Evolutionary conservation across 2,329 filamentous ascomycete species (phyloP).

Genomic region (Westerdykella sp.): DNA sequence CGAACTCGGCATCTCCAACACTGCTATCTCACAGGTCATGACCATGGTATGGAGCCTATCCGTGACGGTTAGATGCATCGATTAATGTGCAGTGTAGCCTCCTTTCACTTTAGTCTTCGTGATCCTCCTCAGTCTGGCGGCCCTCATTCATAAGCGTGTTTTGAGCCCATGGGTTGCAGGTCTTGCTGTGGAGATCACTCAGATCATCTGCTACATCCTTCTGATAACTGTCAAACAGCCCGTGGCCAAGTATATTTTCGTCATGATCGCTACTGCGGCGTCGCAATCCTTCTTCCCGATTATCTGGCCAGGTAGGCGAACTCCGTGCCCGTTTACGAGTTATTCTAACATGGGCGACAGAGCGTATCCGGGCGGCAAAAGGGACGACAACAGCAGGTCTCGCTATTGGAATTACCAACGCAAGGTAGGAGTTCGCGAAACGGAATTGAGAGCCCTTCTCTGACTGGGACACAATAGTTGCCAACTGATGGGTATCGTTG

Average conservation of each 20-base stretch:
- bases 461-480: conserved; percentile 7
- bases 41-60: conserved; percentile 16
- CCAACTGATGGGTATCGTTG: conserved; percentile 38
- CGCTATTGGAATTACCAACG: conserved; percentile 37
- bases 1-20: conserved; percentile 14
- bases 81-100: conserved; percentile 7
- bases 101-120: conserved; percentile 19
- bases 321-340: no score
- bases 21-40: conserved; percentile 18
- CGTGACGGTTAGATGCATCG: neutral
- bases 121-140: conserved; percentile 14
- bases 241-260: conserved; percentile 37
- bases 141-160: conserved; percentile 16
- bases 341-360: conserved; percentile 3
- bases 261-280: conserved; percentile 38
- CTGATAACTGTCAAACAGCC: conserved; percentile 34
- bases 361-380: conserved; percentile 36
- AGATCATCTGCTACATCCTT: conserved; percentile 38
- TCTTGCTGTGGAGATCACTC: conserved; percentile 24
- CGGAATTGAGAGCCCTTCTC: no score
- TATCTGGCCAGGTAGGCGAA: conserved; percentile 28
- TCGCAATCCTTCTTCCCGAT: conserved; percentile 38
- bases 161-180: conserved; percentile 19
- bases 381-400: conserved; percentile 38
- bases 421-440: conserved; percentile 2